Base-by-base conservation (phyloP, 2,329 filamentous ascomycete species). In the Trichoderma sp. region DNA sequence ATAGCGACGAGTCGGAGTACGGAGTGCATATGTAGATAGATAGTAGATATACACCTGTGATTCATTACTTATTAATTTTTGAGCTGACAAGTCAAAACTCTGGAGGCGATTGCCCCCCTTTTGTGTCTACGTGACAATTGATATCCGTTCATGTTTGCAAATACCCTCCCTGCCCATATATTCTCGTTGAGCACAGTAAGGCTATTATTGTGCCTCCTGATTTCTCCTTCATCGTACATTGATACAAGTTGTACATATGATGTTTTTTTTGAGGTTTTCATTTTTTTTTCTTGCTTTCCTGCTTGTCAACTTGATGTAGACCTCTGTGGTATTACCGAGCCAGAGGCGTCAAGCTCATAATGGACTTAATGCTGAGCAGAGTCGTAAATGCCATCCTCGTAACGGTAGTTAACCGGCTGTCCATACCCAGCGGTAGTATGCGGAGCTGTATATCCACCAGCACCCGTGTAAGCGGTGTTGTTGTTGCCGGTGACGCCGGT, bases 371-470 rank as follows among this genome's bases (percentile, higher is more conserved):
- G 30, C 34, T 64, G 80, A 6, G 64, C 47, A 8, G 77, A 77
- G 6, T 80, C 75, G 62, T 83, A 83, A 15, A 82, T 76, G 28
- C 82, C 82, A 64, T 84, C 82, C 4, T 77, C 77, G 67, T 84
- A 83, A 11, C 75, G 79, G 64, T 83, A 80, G 32, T 77, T 77
- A 21, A 68, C 74, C 6, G 76, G 75, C 28, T 72, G 66, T 12
- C 67, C 68, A 7, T 68, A 71, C 36, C 72, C 72, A 43, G 70
- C 71, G 14, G 61, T 72, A 63, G 72, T 51, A 15, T 60, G 66
- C 18, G 60, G 53, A 51, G 28, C 43, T 15, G 57, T 30, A 51
- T 65, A 71, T 24, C 69, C 69, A 43, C 69, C 69, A 9, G 69
- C 61, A 21, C 69, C 69, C 12, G 14, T 34, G 26, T 70, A 70